These are phyloP conservation scores for Ophiostoma triangulosporum DNA, from an alignment of 2,329 filamentous ascomycete genomes.

Conservation along the genomic window DNA sequence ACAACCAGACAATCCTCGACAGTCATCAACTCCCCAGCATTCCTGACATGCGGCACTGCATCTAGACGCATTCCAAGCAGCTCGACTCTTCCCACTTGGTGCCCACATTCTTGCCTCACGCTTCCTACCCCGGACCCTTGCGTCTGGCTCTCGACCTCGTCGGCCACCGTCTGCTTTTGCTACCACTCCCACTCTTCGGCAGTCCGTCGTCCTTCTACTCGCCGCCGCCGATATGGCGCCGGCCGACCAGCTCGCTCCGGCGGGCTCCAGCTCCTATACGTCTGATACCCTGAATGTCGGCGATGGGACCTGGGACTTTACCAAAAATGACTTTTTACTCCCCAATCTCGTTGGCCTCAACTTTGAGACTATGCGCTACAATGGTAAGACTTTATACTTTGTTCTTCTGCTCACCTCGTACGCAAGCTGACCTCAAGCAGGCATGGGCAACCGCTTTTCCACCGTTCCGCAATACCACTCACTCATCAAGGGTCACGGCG, in stretches of 20 bases:
- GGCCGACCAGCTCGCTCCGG: conserved; percentile 47
- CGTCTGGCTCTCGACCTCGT: background rate
- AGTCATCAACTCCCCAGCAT: background rate
- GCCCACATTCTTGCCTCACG: background rate
- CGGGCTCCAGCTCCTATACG: conserved; percentile 59
- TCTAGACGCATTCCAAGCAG: background rate
- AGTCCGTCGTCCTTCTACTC: background rate
- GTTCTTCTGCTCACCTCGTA: no score
- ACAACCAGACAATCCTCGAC: background rate
- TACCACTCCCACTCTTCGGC: background rate
- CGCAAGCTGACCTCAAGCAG: conserved; percentile 25
- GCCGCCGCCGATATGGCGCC: conserved; percentile 44
- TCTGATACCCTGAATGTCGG: conserved; percentile 65
- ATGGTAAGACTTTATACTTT: conserved; percentile 41
- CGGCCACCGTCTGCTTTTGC: background rate
- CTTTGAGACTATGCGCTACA: conserved; percentile 72
- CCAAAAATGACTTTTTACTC: conserved; percentile 62
- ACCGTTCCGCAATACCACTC: conserved; percentile 55
- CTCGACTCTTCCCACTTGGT: background rate
- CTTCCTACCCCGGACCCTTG: background rate
- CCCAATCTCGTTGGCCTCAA: conserved; percentile 66
- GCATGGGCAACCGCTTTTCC: conserved; percentile 71
- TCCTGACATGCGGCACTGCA: background rate
- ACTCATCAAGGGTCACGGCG: conserved; percentile 57
- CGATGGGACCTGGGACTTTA: conserved; percentile 73